phyloP scores from a whole-genome alignment of 2,329 filamentous ascomycete species.

The Penicillium brasilianum region DNA sequence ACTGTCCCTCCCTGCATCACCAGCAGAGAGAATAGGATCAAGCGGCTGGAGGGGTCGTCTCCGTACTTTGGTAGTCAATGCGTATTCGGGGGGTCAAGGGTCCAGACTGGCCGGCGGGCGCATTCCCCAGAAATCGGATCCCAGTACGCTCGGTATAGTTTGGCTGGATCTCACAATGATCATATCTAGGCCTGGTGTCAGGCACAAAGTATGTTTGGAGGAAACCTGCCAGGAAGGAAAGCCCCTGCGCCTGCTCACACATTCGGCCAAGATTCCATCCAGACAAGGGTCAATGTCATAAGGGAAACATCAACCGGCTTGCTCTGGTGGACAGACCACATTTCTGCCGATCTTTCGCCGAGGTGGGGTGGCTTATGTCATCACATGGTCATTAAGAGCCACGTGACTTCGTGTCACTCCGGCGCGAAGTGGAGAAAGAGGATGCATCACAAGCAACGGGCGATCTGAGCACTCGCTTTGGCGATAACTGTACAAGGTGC shows the following conservation, averaged over 20 bases:
- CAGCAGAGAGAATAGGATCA: background rate
- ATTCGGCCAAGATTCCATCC: background rate
- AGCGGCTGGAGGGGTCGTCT: slow-evolving; percentile 3
- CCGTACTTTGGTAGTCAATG: slow-evolving; percentile 4
- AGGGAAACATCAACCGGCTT: slow-evolving; percentile 5
- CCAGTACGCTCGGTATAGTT: slow-evolving; percentile 10
- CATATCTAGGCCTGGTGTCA: slow-evolving; percentile 12
- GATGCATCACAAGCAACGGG: slow-evolving; percentile 23
- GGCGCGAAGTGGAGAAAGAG: slow-evolving; percentile 29
- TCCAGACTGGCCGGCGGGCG: slow-evolving; percentile 12
- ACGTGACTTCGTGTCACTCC: slow-evolving; percentile 33
- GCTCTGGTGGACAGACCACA: slow-evolving; percentile 6
- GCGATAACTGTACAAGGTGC: background rate
- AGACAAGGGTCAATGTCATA: background rate
- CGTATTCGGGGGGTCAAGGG: background rate
- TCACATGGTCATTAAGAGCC: background rate
- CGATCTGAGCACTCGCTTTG: slow-evolving; percentile 21
- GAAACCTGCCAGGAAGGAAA: background rate
- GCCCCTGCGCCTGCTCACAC: slow-evolving; percentile 7
- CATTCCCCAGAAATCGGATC: slow-evolving; percentile 18
- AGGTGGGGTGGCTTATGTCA: slow-evolving; percentile 22
- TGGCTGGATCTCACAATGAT: background rate
- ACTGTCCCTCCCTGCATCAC: background rate
- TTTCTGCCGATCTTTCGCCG: slow-evolving; percentile 19
- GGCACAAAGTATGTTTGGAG: background rate